phyloP scores from a whole-genome alignment of 2,329 filamentous ascomycete genomes.

The Cercospora nicotianae region DNA sequence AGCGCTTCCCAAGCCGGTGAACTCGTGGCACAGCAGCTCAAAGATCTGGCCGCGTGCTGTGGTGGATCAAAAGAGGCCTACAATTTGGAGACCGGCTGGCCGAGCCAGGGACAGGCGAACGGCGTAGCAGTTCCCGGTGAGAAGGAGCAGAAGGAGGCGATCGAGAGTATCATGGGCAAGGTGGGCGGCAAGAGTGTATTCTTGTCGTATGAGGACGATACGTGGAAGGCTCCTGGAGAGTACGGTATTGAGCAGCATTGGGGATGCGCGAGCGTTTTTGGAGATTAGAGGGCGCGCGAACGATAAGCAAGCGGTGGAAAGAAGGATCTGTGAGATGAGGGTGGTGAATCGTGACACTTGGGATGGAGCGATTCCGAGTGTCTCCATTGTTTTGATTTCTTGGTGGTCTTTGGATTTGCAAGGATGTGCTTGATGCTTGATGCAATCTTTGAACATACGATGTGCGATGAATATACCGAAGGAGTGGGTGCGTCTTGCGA shows the following conservation, averaged over 20 bases:
- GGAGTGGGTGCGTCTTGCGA: neutral
- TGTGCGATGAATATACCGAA: neutral
- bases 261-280: slow-evolving; percentile 56
- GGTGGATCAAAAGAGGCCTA: slow-evolving; percentile 64
- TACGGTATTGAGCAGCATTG: slow-evolving; percentile 79
- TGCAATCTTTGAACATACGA: neutral
- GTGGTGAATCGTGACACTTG: neutral
- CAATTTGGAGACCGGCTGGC: slow-evolving; percentile 93
- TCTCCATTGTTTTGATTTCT: neutral
- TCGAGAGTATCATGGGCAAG: slow-evolving; percentile 66
- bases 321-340: neutral
- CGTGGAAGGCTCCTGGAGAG: slow-evolving; percentile 72
- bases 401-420: neutral
- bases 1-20: slow-evolving; percentile 65
- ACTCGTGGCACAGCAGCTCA: slow-evolving; percentile 74
- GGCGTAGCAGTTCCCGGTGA: slow-evolving; percentile 68
- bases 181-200: slow-evolving; percentile 71
- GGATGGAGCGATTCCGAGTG: neutral
- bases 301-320: neutral
- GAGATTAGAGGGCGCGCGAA: neutral
- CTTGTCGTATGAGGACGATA: slow-evolving; percentile 78
- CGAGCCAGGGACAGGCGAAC: slow-evolving; percentile 67
- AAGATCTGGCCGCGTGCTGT: slow-evolving; percentile 70
- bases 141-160: slow-evolving; percentile 68
- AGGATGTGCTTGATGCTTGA: neutral